Percentiles rank a stretch among this genome's conserved stretches.
These are phyloP conservation scores for Leersia perrieri DNA, from an alignment of 176 grass and related monocot genomes.

Conservation along the genomic window DNA sequence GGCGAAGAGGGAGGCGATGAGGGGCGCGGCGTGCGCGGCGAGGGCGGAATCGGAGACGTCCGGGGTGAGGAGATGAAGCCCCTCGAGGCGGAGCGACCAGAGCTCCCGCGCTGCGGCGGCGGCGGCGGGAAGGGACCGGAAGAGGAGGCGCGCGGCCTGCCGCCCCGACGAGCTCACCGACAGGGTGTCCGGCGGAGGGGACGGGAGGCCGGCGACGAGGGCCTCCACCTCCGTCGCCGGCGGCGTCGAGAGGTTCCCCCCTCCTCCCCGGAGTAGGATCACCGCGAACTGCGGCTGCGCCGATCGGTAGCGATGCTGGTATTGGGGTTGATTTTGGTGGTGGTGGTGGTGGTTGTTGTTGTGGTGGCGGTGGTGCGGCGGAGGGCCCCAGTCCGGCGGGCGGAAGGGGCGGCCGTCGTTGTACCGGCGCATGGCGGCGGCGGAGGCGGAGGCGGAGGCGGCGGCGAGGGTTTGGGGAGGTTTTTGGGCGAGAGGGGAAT, in stretches of 20 bases:
- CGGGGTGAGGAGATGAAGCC: slow-evolving; percentile 50
- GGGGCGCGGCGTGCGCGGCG: slow-evolving; percentile 30
- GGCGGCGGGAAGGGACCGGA: slow-evolving; percentile 34
- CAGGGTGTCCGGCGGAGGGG: slow-evolving; percentile 1
- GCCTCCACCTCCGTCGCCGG: slow-evolving; percentile 42
- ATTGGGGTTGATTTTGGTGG: background rate
- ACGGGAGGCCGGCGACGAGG: slow-evolving; percentile 40
- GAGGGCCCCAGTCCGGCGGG: slow-evolving; percentile 31
- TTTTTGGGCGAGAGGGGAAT: slow-evolving; percentile 26
- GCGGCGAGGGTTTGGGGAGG: slow-evolving; percentile 36
- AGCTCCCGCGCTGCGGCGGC: slow-evolving; percentile 54
- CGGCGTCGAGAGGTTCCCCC: slow-evolving; percentile 1
- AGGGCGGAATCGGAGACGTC: slow-evolving; percentile 19
- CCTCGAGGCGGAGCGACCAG: slow-evolving; percentile 68
- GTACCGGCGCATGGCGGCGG: slow-evolving; percentile 39
- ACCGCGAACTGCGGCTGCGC: slow-evolving; percentile 29
- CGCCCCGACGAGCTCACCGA: slow-evolving; percentile 41
- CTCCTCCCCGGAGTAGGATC: slow-evolving; percentile 31
- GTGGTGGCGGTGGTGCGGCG: background rate
- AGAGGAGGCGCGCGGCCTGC: slow-evolving; percentile 40
- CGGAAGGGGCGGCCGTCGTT: slow-evolving; percentile 26
- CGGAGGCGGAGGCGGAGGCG: background rate
- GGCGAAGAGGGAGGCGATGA: slow-evolving; percentile 50
- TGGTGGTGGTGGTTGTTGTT: slow-evolving; percentile 10
- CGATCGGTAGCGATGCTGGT: background rate